Base-by-base conservation (phyloP, 2,329 filamentous ascomycete genomes). In the Colletotrichum chrysophilum region DNA sequence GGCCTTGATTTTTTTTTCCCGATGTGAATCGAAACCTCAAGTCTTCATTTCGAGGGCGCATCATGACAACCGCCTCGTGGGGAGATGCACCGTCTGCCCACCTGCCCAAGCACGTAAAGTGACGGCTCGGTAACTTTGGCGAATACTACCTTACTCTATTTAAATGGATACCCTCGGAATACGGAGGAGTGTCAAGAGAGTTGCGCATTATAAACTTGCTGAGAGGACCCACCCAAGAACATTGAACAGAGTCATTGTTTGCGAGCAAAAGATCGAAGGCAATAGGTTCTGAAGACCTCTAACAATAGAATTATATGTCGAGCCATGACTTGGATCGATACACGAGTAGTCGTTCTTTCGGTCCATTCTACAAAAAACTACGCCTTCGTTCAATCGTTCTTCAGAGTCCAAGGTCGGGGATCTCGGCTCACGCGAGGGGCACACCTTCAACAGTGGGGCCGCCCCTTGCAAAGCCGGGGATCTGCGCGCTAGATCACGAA, bases 401-500 rank as follows among this genome's bases (percentile, higher is more conserved):
- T 18, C 18, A 48, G 5, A 9, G 9, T 4, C 8, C 18, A 3
- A n/a, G 18, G 43, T 32, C 67, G 67, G 58, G 26, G 58, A 70
- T 70, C 67, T 34, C 67, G 67, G 67, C 26, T 12, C 56, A 30
- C 36, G 13, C 6, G 24, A 32, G 9, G 34, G 30, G 18, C 21
- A 21, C 56, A 21, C n/a, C 8, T 21, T 52, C 28, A 9, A 10
- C 24, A 28, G 71, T 73, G 71, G 71, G 62, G 38, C 30, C 5
- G 24, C 38, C 70, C 70, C 64, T 56, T 69, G 70, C 52, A 61
- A 21, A 21, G 21, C 66, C 71, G 71, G 66, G 70, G 56, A 70
- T 70, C 43, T 36, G 66, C 71, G 43, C 65, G 48, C 26, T 36
- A 28, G 65, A 69, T 73, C 56, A 70, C 43, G 56, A 34, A 70